A percentile compares a stretch with the other conserved stretches of the same genome.
Evolutionary conservation across 495 filamentous ascomycete genomes (phyloP).

Genomic region (Tuber aestivum): DNA sequence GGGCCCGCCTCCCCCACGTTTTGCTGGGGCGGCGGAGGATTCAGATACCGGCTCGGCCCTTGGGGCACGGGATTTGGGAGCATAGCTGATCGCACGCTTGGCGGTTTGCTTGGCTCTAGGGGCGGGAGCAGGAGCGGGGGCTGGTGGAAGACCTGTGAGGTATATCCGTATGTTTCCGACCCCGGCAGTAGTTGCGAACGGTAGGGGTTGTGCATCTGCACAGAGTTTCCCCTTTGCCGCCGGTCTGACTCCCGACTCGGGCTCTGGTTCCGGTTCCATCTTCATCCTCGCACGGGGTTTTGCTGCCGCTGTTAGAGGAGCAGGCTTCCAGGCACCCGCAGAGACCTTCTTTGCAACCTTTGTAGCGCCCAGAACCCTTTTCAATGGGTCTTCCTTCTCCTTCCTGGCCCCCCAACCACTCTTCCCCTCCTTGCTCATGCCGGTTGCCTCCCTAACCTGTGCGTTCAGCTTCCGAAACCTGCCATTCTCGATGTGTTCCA

Average conservation of each 20-base stretch:
- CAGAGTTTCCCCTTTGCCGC: background rate
- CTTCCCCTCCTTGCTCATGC: background rate
- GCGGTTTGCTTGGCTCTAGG: background rate
- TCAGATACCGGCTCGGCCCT: background rate
- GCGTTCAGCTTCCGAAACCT: slow-evolving; percentile 31
- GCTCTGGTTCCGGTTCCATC: background rate
- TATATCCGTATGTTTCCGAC: background rate
- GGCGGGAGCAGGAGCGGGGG: background rate
- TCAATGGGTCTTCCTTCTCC: slow-evolving; percentile 9
- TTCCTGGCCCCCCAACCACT: slow-evolving; percentile 7
- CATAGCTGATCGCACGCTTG: background rate
- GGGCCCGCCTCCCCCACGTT: background rate
- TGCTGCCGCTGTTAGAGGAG: background rate
- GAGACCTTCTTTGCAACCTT: slow-evolving; percentile 10
- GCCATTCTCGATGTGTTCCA: slow-evolving; percentile 23
- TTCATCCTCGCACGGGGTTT: background rate
- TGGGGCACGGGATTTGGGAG: background rate
- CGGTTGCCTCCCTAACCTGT: slow-evolving; percentile 22
- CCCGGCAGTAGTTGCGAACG: background rate
- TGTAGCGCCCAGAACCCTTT: background rate
- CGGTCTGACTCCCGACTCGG: background rate
- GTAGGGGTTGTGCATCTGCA: background rate
- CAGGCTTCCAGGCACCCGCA: background rate
- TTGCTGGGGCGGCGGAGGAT: background rate
- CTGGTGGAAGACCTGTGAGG: background rate